Conservation (phyloP, 2,329 filamentous ascomycete species). For the Calonectria montana region DNA sequence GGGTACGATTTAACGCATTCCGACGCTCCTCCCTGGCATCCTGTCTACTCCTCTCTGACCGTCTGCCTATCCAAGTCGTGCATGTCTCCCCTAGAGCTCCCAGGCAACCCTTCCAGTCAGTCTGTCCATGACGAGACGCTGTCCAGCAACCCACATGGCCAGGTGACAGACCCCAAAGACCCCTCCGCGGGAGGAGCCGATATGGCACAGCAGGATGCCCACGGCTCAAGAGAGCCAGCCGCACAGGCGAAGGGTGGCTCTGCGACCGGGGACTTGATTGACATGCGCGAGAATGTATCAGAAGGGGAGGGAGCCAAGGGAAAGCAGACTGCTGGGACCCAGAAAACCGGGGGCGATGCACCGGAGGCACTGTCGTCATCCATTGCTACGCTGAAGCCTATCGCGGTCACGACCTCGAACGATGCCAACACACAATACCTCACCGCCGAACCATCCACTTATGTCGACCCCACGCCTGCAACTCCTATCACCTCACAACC, state of each 20-base stretch:
- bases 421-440: constrained; percentile 56
- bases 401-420: constrained; percentile 50
- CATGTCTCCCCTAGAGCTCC: constrained; percentile 52
- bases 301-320: constrained; percentile 30
- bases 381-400: constrained; percentile 61
- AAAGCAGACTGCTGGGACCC: constrained; percentile 39
- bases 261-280: constrained; percentile 34
- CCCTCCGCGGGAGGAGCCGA: constrained; percentile 28
- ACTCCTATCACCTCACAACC: constrained; percentile 67
- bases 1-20: constrained; percentile 31
- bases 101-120: constrained; percentile 42
- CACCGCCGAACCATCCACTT: constrained; percentile 59
- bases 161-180: constrained; percentile 39
- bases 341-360: constrained; percentile 20
- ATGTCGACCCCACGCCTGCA: constrained; percentile 69
- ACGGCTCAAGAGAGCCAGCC: constrained; percentile 9
- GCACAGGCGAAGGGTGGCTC: background rate
- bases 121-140: constrained; percentile 44
- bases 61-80: constrained; percentile 38
- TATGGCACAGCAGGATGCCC: constrained; percentile 2
- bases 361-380: constrained; percentile 57
- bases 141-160: constrained; percentile 42
- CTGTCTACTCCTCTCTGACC: background rate
- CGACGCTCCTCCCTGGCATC: constrained; percentile 23
- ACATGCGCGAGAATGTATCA: constrained; percentile 32